Conservation (phyloP, 108 stramenopile genomes). For the Cyclotella cryptica region DNA sequence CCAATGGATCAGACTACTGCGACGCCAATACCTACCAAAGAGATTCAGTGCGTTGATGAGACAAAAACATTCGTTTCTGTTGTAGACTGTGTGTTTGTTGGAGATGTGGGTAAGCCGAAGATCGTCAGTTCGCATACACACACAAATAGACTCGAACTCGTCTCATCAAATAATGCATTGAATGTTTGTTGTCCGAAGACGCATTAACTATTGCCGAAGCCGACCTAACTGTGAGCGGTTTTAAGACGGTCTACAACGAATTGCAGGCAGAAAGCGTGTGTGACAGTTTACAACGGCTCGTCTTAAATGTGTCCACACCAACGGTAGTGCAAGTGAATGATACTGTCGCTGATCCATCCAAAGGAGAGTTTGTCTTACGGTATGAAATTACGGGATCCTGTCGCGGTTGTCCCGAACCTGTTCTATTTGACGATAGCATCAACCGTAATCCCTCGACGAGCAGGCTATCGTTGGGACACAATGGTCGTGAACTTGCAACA, state of each 20-base stretch:
- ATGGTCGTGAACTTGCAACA: background rate
- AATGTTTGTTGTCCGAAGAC: background rate
- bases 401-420: constrained; percentile 1
- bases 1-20: background rate
- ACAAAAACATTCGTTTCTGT: background rate
- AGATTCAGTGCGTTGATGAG: constrained; percentile 10
- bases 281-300: background rate
- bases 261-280: background rate
- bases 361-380: constrained; percentile 2
- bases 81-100: constrained; percentile 11
- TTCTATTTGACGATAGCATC: constrained; percentile 15
- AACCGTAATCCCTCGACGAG: background rate
- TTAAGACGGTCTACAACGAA: constrained; percentile 1
- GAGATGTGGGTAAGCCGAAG: background rate
- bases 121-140: background rate
- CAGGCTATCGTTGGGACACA: background rate
- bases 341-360: background rate
- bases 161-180: background rate
- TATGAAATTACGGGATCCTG: constrained; percentile 13
- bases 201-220: background rate
- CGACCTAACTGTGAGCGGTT: background rate
- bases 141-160: too few relatives aligned
- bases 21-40: background rate
- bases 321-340: background rate
- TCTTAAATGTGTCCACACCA: background rate